Percentiles rank a stretch among this genome's conserved stretches.
These are phyloP conservation scores for Wickerhamiella qilinensis DNA, from an alignment of 805 yeast species.

Conservation along the genomic window DNA sequence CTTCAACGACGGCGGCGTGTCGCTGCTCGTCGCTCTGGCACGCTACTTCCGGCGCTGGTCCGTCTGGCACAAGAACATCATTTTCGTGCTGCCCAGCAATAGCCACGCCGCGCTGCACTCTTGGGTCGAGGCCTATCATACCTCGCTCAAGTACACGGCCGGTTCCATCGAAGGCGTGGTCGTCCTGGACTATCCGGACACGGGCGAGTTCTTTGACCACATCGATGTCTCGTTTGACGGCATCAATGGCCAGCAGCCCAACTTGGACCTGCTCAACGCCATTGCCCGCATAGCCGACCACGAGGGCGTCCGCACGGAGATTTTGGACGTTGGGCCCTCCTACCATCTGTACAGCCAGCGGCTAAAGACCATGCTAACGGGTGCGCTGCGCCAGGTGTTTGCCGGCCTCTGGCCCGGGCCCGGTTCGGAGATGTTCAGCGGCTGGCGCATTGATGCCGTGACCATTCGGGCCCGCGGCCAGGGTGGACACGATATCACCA, in stretches of 20 bases:
- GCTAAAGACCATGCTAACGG: slow-evolving; percentile 39
- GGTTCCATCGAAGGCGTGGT: slow-evolving; percentile 89
- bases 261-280: slow-evolving; percentile 73
- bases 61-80: slow-evolving; percentile 89
- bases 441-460: slow-evolving; percentile 89
- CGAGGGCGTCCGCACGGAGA: slow-evolving; percentile 53
- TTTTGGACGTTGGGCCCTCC: slow-evolving; percentile 35
- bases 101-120: slow-evolving; percentile 50
- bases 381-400: slow-evolving; percentile 51
- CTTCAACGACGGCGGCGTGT: slow-evolving; percentile 64
- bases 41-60: slow-evolving; percentile 74
- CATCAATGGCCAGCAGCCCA: slow-evolving; percentile 88
- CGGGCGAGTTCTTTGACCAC: slow-evolving; percentile 51
- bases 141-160: slow-evolving; percentile 68
- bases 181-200: slow-evolving; percentile 60
- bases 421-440: slow-evolving; percentile 85
- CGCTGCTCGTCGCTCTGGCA: slow-evolving; percentile 56
- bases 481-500: slow-evolving; percentile 65
- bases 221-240: slow-evolving; percentile 73
- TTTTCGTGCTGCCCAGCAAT: slow-evolving; percentile 67
- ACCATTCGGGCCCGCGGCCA: slow-evolving; percentile 56
- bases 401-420: slow-evolving; percentile 50
- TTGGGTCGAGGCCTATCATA: slow-evolving; percentile 93
- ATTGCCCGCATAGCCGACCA: slow-evolving; percentile 59
- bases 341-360: slow-evolving; percentile 32